These are phyloP conservation scores for Cryptococcus depauperatus DNA, from an alignment of 1,284 basidiomycete genomes.

Conservation along the genomic window DNA sequence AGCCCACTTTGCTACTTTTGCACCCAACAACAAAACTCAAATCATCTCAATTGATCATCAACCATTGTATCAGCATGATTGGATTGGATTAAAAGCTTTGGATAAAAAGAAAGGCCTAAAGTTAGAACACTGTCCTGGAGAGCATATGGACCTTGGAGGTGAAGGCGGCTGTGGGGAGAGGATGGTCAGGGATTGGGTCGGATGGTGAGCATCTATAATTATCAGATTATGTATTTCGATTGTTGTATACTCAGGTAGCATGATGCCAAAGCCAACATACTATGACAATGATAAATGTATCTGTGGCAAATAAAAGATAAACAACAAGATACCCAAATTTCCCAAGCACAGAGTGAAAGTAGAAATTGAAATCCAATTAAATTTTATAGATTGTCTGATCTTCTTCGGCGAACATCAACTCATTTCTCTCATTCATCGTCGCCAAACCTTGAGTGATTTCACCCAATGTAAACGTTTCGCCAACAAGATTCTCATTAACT, in stretches of 20 bases:
- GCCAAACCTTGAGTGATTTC: slow-evolving; percentile 71
- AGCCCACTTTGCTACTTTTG: slow-evolving; percentile 38
- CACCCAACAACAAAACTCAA: slow-evolving; percentile 37
- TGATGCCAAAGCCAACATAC: not conserved
- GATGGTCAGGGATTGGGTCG: slow-evolving; percentile 42
- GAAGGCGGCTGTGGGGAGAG: slow-evolving; percentile 47
- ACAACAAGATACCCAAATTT: not conserved
- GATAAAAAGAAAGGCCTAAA: slow-evolving; percentile 62
- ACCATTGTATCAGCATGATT: slow-evolving; percentile 72
- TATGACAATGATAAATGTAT: not conserved
- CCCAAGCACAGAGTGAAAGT: not conserved
- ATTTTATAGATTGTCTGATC: slow-evolving; percentile 50
- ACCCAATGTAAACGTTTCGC: slow-evolving; percentile 64
- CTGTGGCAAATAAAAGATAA: not conserved
- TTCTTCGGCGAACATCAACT: slow-evolving; percentile 79
- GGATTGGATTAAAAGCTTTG: slow-evolving; percentile 72
- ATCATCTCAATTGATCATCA: slow-evolving; percentile 68
- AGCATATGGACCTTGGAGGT: slow-evolving; percentile 77
- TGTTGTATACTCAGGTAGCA: too few species aligned
- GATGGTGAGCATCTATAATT: too few species aligned
- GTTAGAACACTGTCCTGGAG: slow-evolving; percentile 62
- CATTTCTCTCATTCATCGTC: slow-evolving; percentile 71
- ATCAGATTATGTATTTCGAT: not conserved
- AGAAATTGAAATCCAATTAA: slow-evolving; percentile 19
- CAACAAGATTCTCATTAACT: slow-evolving; percentile 69